Conservation (phyloP, 2,329 filamentous ascomycete genomes). For the Claviceps africana region DNA sequence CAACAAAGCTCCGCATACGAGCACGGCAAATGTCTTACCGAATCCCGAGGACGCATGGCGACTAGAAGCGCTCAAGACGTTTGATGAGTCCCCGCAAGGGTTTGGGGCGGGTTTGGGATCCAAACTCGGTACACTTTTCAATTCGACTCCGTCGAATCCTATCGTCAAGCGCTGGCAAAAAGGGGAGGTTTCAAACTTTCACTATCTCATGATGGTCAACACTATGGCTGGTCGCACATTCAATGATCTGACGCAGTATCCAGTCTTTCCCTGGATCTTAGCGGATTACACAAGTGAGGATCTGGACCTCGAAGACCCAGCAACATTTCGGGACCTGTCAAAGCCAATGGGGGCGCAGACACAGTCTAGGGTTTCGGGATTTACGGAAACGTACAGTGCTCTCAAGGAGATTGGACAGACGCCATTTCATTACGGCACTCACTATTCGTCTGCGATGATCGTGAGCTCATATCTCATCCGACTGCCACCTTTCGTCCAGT, state of each 20-base stretch:
- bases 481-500: constrained; percentile 89
- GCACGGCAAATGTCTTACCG: constrained; percentile 51
- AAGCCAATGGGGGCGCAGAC: constrained; percentile 96
- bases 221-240: constrained; percentile 95
- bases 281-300: constrained; percentile 93
- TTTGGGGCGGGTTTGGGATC: constrained; percentile 72
- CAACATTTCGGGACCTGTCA: constrained; percentile 76
- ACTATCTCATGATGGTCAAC: constrained; percentile 97
- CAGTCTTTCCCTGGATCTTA: constrained; percentile 93
- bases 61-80: constrained; percentile 64
- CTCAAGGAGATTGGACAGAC: constrained; percentile 86
- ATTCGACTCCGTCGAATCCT: constrained; percentile 65
- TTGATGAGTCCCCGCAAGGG: constrained; percentile 43
- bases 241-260: constrained; percentile 95
- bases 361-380: constrained; percentile 58
- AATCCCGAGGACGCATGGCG: constrained; percentile 86
- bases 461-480: constrained; percentile 93
- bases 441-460: constrained; percentile 98
- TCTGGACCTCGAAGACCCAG: constrained; percentile 70
- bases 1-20: constrained; percentile 67
- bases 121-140: constrained; percentile 86
- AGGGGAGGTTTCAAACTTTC: constrained; percentile 95
- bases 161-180: constrained; percentile 81
- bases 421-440: constrained; percentile 94
- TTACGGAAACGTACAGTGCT: constrained; percentile 70